Percentiles rank a stretch among this genome's conserved stretches.
Conservation (phyloP, 1,139 yeast species). For the Sugiyamaella japonica region DNA sequence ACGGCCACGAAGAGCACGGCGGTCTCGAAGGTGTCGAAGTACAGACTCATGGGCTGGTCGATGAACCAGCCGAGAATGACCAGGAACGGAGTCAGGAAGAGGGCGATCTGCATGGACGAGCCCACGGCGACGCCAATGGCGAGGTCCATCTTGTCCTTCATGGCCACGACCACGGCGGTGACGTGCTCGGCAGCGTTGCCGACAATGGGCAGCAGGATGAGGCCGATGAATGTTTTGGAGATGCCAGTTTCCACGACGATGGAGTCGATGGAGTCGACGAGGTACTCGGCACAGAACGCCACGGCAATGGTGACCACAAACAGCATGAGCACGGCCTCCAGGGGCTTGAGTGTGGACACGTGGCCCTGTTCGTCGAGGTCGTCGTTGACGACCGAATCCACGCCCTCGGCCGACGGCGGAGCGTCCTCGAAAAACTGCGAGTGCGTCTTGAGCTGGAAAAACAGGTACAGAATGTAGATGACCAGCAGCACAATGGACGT, state of each 20-base stretch:
- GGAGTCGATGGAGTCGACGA: constrained; percentile 89
- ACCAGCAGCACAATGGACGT: constrained; percentile 75
- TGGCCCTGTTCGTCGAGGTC: constrained; percentile 36
- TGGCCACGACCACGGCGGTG: constrained; percentile 91
- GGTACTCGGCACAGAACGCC: constrained; percentile 87
- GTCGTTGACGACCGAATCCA: constrained; percentile 32
- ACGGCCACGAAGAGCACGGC: constrained; percentile 86
- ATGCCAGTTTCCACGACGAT: constrained; percentile 82
- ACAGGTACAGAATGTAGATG: constrained; percentile 75
- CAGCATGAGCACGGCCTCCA: constrained; percentile 42
- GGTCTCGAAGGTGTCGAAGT: constrained; percentile 91
- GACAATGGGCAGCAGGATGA: constrained; percentile 90
- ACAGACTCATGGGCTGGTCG: constrained; percentile 89
- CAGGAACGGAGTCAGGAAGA: constrained; percentile 92
- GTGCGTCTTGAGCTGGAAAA: constrained; percentile 90
- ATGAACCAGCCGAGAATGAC: constrained; percentile 90
- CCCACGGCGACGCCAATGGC: constrained; percentile 98
- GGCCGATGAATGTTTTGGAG: constrained; percentile 92
- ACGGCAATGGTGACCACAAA: constrained; percentile 73
- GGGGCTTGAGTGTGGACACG: constrained; percentile 32
- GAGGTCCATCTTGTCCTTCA: constrained; percentile 95
- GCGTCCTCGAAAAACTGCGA: constrained; percentile 56
- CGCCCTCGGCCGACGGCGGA: constrained; percentile 35
- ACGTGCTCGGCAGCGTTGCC: constrained; percentile 99
- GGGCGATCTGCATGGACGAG: constrained; percentile 91